A percentile compares a stretch with the other conserved stretches of the same genome.
Conservation (phyloP, 2,329 filamentous ascomycete genomes). For the Graphilbum sp. region DNA sequence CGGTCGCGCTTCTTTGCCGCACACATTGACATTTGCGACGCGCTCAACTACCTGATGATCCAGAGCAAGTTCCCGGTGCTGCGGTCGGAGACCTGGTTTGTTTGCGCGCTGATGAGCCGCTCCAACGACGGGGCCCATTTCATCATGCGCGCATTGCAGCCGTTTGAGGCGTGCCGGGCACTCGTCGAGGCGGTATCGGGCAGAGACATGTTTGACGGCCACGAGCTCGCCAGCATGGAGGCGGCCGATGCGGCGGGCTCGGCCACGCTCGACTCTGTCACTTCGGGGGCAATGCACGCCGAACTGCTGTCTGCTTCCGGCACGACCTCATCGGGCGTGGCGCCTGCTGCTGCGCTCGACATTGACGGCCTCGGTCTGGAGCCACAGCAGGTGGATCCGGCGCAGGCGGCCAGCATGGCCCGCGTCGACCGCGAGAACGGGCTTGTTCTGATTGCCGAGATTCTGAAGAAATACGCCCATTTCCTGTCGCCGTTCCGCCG, state of each 20-base stretch:
- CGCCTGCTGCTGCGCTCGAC: constrained; percentile 1
- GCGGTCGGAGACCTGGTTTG: constrained; percentile 44
- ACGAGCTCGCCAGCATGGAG: constrained; percentile 6
- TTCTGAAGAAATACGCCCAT: constrained; percentile 28
- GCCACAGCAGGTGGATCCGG: constrained; percentile 29
- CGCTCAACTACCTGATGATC: constrained; percentile 34
- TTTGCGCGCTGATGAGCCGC: constrained; percentile 42
- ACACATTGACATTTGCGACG: constrained; percentile 23
- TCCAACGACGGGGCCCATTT: constrained; percentile 30
- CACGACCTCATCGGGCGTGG: neutral
- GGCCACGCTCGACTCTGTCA: no score
- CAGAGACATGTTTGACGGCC: constrained; percentile 15
- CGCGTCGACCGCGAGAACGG: constrained; percentile 44
- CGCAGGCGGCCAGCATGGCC: constrained; percentile 26
- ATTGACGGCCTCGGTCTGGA: constrained; percentile 22
- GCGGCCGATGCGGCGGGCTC: no score
- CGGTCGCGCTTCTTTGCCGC: constrained; percentile 29
- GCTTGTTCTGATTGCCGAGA: constrained; percentile 38
- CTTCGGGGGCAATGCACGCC: neutral
- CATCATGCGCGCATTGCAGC: constrained; percentile 25
- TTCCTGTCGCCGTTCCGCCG: constrained; percentile 23
- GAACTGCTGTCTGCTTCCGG: neutral
- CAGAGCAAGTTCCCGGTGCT: constrained; percentile 43
- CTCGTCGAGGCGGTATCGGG: constrained; percentile 34
- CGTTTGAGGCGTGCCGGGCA: constrained; percentile 24